Conservation (phyloP, 345 rosid genomes). For the Eucalyptus viminalis region DNA sequence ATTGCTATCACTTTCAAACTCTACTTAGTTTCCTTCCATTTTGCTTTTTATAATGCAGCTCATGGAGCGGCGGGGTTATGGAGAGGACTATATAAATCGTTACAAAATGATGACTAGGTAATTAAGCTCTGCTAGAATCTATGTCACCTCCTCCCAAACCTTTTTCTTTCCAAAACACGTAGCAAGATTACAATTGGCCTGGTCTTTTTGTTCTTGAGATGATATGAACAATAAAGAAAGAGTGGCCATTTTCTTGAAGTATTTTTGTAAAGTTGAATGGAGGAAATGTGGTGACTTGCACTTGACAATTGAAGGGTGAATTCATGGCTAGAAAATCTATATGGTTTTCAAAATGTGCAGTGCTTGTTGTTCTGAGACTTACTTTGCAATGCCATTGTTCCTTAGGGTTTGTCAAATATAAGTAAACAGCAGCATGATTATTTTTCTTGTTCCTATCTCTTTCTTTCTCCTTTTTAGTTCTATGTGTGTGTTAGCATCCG, state of each 20-base stretch:
- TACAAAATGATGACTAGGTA: constrained; percentile 99
- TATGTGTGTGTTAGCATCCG: background rate
- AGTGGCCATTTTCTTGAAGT: background rate
- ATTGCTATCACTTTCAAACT: background rate
- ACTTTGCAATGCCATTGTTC: background rate
- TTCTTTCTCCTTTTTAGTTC: background rate
- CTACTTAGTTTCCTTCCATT: background rate
- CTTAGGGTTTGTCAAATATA: background rate
- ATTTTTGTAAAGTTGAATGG: background rate
- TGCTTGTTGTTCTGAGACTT: background rate
- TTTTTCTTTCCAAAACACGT: background rate
- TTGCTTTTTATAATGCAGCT: constrained; percentile 32
- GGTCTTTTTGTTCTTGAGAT: background rate
- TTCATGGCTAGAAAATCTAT: background rate
- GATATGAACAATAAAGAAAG: background rate
- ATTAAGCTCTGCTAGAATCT: background rate
- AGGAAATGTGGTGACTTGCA: background rate
- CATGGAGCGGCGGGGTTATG: constrained; percentile 88
- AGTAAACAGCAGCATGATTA: background rate
- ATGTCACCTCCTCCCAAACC: background rate
- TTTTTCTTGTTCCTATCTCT: background rate
- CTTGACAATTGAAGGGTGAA: background rate
- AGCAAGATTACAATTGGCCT: background rate
- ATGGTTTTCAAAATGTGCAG: background rate
- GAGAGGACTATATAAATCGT: constrained; percentile 75